Evolutionary conservation across 2,329 filamentous ascomycete genomes (phyloP).

Genomic region (Stromatinia cepivora): DNA sequence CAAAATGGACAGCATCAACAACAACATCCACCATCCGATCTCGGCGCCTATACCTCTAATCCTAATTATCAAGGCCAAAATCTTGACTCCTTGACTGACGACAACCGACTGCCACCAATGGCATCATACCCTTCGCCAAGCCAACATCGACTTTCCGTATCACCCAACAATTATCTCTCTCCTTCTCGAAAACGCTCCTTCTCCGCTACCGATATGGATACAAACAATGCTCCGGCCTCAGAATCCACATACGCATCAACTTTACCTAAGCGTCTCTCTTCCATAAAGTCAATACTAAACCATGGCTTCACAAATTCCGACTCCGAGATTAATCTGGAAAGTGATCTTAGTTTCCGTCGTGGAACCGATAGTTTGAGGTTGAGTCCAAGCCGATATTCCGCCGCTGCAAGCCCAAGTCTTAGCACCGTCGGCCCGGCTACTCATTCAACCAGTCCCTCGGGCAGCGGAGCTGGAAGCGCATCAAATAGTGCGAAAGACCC

Average conservation of each 20-base stretch:
- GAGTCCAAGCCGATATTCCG: conserved; percentile 29
- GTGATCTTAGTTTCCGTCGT: conserved; percentile 21
- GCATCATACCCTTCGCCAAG: conserved; percentile 44
- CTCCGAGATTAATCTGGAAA: conserved; percentile 14
- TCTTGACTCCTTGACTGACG: conserved; percentile 51
- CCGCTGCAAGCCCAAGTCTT: conserved; percentile 25
- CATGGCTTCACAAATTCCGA: conserved; percentile 43
- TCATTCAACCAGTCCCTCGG: conserved; percentile 42
- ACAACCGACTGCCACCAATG: conserved; percentile 59
- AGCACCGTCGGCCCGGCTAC: conserved; percentile 19
- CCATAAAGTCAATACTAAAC: conserved; percentile 75
- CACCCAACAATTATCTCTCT: conserved; percentile 60
- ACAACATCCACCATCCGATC: conserved; percentile 46
- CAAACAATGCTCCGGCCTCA: conserved; percentile 24
- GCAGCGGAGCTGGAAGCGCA: conserved; percentile 39
- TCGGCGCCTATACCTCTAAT: conserved; percentile 46
- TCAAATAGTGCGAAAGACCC: conserved; percentile 39
- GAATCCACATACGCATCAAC: conserved; percentile 39
- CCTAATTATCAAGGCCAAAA: conserved; percentile 33
- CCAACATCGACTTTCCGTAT: conserved; percentile 57
- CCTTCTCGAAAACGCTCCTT: conserved; percentile 67
- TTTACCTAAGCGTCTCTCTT: conserved; percentile 63
- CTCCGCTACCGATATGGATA: conserved; percentile 58
- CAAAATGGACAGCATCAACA: conserved; percentile 34
- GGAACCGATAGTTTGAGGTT: conserved; percentile 23